These are phyloP conservation scores for Alternaria panax DNA, from an alignment of 2,329 filamentous ascomycete genomes.

Conservation along the genomic window DNA sequence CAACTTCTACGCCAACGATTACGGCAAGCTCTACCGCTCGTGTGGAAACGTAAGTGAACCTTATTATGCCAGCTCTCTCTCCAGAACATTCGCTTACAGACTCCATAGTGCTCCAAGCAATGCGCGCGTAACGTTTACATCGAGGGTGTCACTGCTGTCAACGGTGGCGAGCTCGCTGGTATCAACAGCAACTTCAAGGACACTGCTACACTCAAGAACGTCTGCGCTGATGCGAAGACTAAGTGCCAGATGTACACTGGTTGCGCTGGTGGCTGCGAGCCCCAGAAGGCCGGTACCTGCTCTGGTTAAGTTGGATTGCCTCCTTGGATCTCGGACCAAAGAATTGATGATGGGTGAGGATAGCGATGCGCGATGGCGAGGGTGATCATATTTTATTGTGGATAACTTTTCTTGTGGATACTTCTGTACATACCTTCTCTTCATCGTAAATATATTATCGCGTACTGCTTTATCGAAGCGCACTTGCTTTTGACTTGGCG, in stretches of 20 bases:
- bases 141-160: slow-evolving; percentile 51
- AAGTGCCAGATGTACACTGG: slow-evolving; percentile 41
- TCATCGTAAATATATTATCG: not conserved
- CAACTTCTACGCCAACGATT: slow-evolving; percentile 45
- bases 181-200: slow-evolving; percentile 61
- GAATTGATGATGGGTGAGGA: not conserved
- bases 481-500: not conserved
- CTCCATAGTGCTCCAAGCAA: slow-evolving; percentile 50
- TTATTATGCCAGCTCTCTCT: not conserved
- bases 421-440: slow-evolving; percentile 3
- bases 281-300: slow-evolving; percentile 34
- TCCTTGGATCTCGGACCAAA: not conserved
- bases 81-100: slow-evolving; percentile 3
- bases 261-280: slow-evolving; percentile 38
- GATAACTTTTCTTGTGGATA: not conserved
- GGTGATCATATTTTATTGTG: not conserved
- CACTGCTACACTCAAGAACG: slow-evolving; percentile 51
- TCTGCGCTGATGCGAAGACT: slow-evolving; percentile 30
- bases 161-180: slow-evolving; percentile 54
- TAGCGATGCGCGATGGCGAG: no score
- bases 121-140: slow-evolving; percentile 55
- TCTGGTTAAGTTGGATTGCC: slow-evolving; percentile 21
- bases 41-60: slow-evolving; percentile 50
- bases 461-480: not conserved
- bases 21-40: slow-evolving; percentile 53